Evolutionary conservation across 768 basidiomycete species (phyloP).

Genomic region (Hygrophorus russula): DNA sequence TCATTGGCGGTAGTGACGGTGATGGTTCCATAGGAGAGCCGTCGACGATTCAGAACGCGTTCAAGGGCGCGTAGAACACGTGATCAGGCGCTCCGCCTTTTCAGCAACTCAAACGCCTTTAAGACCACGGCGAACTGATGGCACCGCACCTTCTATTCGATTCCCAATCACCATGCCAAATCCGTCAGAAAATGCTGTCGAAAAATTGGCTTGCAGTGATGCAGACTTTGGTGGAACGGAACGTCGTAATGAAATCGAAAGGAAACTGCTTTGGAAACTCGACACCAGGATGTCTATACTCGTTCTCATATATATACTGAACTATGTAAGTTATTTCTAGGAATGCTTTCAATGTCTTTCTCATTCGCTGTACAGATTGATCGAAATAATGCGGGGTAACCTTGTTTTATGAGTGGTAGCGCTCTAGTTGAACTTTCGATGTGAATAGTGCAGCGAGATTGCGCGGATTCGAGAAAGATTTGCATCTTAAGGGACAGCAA

Average conservation of each 20-base stretch:
- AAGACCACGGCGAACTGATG: too few relatives aligned
- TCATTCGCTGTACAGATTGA: slow-evolving; percentile 46
- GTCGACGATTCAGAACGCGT: background rate
- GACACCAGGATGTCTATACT: slow-evolving; percentile 39
- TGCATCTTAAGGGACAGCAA: slow-evolving; percentile 44
- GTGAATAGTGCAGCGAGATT: slow-evolving; percentile 46
- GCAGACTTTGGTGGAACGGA: slow-evolving; percentile 28
- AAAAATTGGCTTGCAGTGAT: too few relatives aligned
- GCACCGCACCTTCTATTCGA: too few relatives aligned
- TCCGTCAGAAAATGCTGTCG: slow-evolving; percentile 17
- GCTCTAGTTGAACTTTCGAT: background rate
- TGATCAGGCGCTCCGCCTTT: slow-evolving; percentile 54
- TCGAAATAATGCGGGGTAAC: slow-evolving; percentile 57
- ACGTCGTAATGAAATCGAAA: slow-evolving; percentile 56
- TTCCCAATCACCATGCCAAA: too few relatives aligned
- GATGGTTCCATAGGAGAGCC: background rate
- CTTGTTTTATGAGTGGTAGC: slow-evolving; percentile 5
- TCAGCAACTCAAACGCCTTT: too few relatives aligned
- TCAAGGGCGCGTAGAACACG: slow-evolving; percentile 7
- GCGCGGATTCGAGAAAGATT: slow-evolving; percentile 53
- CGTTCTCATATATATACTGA: slow-evolving; percentile 36
- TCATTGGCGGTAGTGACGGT: slow-evolving; percentile 3
- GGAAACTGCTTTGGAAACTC: slow-evolving; percentile 33
- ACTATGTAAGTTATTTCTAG: slow-evolving; percentile 18
- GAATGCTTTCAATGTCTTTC: slow-evolving; percentile 18